Evolutionary conservation across 2,329 filamentous ascomycete species (phyloP), one percentile per base, ranked within the genome.

Genomic region (Colletotrichum sp.): DNA sequence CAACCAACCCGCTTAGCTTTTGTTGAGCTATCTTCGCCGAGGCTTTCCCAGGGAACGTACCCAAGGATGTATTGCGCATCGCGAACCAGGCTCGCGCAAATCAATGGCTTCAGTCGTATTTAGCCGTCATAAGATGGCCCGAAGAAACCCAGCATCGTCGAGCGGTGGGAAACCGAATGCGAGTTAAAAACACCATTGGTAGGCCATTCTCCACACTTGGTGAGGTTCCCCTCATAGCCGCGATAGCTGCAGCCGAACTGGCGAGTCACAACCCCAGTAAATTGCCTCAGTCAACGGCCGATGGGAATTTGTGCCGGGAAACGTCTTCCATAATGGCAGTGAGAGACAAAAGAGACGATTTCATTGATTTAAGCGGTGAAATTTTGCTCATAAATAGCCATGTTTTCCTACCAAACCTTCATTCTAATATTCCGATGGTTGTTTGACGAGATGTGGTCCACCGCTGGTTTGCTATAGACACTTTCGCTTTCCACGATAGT

Each of bases 371-470:
- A 5, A 52, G n/a, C 11, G 44, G 44, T 8, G n/a, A 22, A 6
- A 13, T 22, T 52, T 0, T 25, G 55, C 22, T 30, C 25, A 6
- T 1, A 12, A 59, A 16, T 1, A 0, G 27, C 3, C 1, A 59
- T 59, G 55, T 30, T 59, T 59, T 19, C 25, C 55, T 19, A 27
- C 15, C 15, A 27, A 30, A 2, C 2, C 13, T 6, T 30, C 27
- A 9, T 16, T 4, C 0, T 3, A 59, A 30, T 28, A 6, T 4
- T 27, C 25, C 25, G 16, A 19, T 59, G 55, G 25, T 2, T 59
- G 25, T 16, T 59, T 30, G 25, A 59, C 22, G 25, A 59, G 55
- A 59, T 30, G 55, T 19, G 55, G 27, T 59, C 55, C 19, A 27
- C 55, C 7, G 55, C 28, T 30, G 55, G 27, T 59, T 30, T 28